Evolutionary conservation across 129 eudicot species (phyloP), one percentile per base, ranked within the genome.

Genomic region (Logfia minima): DNA sequence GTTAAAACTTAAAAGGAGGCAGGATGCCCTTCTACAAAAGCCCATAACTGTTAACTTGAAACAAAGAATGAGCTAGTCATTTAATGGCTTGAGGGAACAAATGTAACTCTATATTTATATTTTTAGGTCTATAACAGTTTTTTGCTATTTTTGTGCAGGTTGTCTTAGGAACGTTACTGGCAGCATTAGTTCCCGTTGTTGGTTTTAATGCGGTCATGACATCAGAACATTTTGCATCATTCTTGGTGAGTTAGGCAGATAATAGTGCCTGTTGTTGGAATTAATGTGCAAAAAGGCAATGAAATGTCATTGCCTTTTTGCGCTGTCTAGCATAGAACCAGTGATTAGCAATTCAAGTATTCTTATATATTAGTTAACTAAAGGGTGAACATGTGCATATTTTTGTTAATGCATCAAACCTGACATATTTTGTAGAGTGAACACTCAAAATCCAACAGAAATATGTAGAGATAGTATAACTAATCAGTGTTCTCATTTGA

Each of bases 131-230:
- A 43, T 19, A 35, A 74, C 67, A 23, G 6, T 81, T 22, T 24
- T 82, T 75, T 71, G 37, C 23, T 22, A 35, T 62, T 70, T 4
- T 18, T 35, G 61, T 83, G 82, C 88, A 94, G 98, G 97, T 94
- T 77, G 90, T 94, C 66, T 80, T 94, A 83, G 98, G 98, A 74
- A 94, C 97, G 62, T 74, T 94, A 71, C 72, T 94, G 75, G 98
- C 98, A 58, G 90, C 98, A 59, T 82, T 94, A 83, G 98, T 94
- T 34, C 98, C 98, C 77, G 98, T 94, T 83, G 98, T 94, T 56
- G 97, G 98, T 65, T 94, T 94, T 69, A 94, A 94, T 78, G 98
- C 96, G 18, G 98, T 94, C 55, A 83, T 94, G 96, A 94, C 98
- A 73, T 94, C 98, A 22, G 98, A 94, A 80, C 98, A 94, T 85